Conservation (phyloP, 78 protist genomes). For the Mantamonas sphyraenae region DNA sequence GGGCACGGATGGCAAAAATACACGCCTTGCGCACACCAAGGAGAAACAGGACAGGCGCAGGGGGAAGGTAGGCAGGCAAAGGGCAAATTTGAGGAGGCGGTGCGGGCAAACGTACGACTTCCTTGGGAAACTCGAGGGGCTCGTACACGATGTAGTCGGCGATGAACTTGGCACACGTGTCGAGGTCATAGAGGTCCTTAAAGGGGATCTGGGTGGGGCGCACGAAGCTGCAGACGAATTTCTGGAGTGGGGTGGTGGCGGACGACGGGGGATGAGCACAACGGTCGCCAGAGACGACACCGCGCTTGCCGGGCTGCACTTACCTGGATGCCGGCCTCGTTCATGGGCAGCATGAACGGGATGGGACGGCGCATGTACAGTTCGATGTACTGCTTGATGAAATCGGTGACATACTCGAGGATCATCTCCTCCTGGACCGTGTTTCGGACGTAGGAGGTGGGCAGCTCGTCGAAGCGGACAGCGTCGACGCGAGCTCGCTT, state of each 20-base stretch:
- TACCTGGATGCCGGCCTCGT: conserved; percentile 22
- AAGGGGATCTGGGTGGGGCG: conserved; percentile 54
- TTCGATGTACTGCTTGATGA: conserved; percentile 23
- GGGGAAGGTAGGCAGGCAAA: too few species aligned
- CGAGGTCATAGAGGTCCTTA: conserved; percentile 33
- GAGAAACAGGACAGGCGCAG: too few species aligned
- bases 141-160: conserved; percentile 50
- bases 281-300: too few species aligned
- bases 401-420: conserved; percentile 24
- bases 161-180: conserved; percentile 29
- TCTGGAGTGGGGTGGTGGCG: neutral
- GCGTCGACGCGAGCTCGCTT: too few species aligned
- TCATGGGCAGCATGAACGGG: conserved; percentile 23
- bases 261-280: too few species aligned
- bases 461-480: neutral
- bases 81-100: too few species aligned
- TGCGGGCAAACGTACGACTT: too few species aligned
- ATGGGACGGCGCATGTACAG: conserved; percentile 27
- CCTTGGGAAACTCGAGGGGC: too few species aligned
- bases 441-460: conserved; percentile 4
- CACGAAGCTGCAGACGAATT: conserved; percentile 43
- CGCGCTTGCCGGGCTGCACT: too few species aligned
- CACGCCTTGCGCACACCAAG: too few species aligned
- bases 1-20: too few species aligned
- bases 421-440: conserved; percentile 15